Conservation (phyloP, 306 rosid species). For the Hippophae rhamnoides region DNA sequence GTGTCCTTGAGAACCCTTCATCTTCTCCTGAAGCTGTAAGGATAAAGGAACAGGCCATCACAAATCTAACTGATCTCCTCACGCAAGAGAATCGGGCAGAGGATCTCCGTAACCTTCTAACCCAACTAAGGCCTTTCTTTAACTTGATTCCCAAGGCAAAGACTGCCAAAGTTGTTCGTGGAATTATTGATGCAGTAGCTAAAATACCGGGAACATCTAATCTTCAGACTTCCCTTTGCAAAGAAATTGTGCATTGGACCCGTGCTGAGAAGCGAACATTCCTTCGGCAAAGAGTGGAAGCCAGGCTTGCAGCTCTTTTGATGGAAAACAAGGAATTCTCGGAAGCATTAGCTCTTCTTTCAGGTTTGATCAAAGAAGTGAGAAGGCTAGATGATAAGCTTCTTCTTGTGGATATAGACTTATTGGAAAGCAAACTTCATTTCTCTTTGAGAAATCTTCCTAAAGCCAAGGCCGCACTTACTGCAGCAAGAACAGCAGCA, state of each 20-base stretch:
- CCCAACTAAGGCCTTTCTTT: constrained; percentile 86
- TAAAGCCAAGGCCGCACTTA: constrained; percentile 89
- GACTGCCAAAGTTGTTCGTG: constrained; percentile 89
- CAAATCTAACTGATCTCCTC: constrained; percentile 68
- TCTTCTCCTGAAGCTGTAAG: constrained; percentile 78
- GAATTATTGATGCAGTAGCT: constrained; percentile 74
- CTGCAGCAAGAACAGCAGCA: constrained; percentile 96
- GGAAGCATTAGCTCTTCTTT: constrained; percentile 74
- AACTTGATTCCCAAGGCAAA: constrained; percentile 86
- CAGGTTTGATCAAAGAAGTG: constrained; percentile 83
- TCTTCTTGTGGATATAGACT: constrained; percentile 88
- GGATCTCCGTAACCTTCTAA: constrained; percentile 85
- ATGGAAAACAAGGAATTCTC: constrained; percentile 87
- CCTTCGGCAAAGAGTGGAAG: constrained; percentile 86
- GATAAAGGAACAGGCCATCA: constrained; percentile 76
- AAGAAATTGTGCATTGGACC: constrained; percentile 94
- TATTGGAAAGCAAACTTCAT: constrained; percentile 89
- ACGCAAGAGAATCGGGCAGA: constrained; percentile 76
- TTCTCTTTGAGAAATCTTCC: constrained; percentile 92
- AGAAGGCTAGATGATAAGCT: constrained; percentile 95
- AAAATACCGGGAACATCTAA: constrained; percentile 81
- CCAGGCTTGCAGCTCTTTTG: constrained; percentile 87
- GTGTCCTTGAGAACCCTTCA: constrained; percentile 67
- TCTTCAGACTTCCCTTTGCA: constrained; percentile 78
- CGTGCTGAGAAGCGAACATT: constrained; percentile 86